These are phyloP conservation scores for Cucurbita pepo DNA, from an alignment of 306 rosid genomes.

Conservation along the genomic window DNA sequence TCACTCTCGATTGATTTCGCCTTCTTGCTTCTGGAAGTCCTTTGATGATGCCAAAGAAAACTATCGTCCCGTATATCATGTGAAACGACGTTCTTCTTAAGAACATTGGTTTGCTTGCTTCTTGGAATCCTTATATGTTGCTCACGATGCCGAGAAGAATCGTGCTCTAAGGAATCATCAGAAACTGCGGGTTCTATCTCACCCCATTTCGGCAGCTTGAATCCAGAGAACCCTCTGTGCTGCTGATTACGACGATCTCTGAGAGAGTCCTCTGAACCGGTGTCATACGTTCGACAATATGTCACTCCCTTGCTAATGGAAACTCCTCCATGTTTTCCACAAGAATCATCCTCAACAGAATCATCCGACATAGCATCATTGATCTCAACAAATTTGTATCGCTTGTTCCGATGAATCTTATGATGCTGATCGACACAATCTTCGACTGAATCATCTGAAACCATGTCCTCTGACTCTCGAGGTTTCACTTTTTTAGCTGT, in stretches of 20 bases:
- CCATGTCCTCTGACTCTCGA: slow-evolving; percentile 17
- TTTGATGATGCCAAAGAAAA: slow-evolving; percentile 14
- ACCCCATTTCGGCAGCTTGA: slow-evolving; percentile 14
- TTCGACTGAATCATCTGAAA: slow-evolving; percentile 22
- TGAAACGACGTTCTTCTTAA: slow-evolving; percentile 8
- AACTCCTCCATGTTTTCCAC: slow-evolving; percentile 6
- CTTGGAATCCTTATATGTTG: slow-evolving; percentile 8
- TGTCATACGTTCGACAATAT: slow-evolving; percentile 7
- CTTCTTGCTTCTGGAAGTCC: slow-evolving; percentile 30
- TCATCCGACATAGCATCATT: slow-evolving; percentile 21
- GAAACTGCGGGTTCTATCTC: slow-evolving; percentile 19
- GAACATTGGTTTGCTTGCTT: slow-evolving; percentile 11
- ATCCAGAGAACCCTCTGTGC: slow-evolving; percentile 13
- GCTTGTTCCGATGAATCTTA: slow-evolving; percentile 18
- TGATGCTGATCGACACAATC: slow-evolving; percentile 14
- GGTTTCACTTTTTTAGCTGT: slow-evolving; percentile 37
- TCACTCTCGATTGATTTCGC: slow-evolving; percentile 26
- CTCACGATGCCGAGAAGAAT: slow-evolving; percentile 2
- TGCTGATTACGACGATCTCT: slow-evolving; percentile 11
- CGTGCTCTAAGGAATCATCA: slow-evolving; percentile 16
- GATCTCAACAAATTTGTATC: slow-evolving; percentile 11
- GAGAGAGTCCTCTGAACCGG: slow-evolving; percentile 19
- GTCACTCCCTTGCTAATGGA: slow-evolving; percentile 6
- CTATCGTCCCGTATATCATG: slow-evolving; percentile 13
- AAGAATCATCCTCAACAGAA: slow-evolving; percentile 19